Base-by-base conservation (phyloP, 2,329 filamentous ascomycete genomes). In the Sclerotiophoma versabilis region DNA sequence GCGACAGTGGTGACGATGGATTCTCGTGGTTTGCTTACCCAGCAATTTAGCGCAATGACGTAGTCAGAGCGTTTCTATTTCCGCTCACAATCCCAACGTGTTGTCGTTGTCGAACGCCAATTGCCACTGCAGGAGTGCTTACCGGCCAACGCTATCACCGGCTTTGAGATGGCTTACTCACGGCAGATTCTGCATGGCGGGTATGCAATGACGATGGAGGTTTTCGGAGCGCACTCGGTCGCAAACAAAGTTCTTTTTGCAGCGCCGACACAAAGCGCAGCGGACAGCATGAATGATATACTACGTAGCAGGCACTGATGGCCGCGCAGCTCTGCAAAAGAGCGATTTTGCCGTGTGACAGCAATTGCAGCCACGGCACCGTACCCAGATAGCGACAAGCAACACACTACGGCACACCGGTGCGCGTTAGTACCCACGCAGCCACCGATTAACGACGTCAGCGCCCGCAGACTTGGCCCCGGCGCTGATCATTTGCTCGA, bases 361-460 rank as follows among this genome's bases (percentile, higher is more conserved):
- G 27, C 33, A 25, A 20, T 44, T 44, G 26, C 9, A 7, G n/a
- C 9, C 2, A 23, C 7, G n/a, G 19, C 17, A 45, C 51, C 51
- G 44, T 17, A 11, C 8, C 32, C 17, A n/a, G 10, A 44, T 49
- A 44, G 38, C 45, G 45, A 49, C 41, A 46, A 49, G 22, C 45
- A 45, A 30, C 19, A 46, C 26, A 45, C 51, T 54, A 54, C 51
- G 17, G 46, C 22, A 49, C 33, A 26, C 34, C 26, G 29, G 51
- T 36, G 39, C 34, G 22, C 34, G 27, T 46, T 54, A 54, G 46
- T 34, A 9, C 19, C 26, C 11, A 36, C 33, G 51, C 46, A 49
- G 41, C 45, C 23, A 46, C 41, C 34, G 44, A 38, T 36, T 41
- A 54, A 39, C 39, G 41, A 49, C 51, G 46, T 49, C 51, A 54